Conservation (phyloP, 352 stramenopile genomes). For the Phytophthora ohioensis region DNA sequence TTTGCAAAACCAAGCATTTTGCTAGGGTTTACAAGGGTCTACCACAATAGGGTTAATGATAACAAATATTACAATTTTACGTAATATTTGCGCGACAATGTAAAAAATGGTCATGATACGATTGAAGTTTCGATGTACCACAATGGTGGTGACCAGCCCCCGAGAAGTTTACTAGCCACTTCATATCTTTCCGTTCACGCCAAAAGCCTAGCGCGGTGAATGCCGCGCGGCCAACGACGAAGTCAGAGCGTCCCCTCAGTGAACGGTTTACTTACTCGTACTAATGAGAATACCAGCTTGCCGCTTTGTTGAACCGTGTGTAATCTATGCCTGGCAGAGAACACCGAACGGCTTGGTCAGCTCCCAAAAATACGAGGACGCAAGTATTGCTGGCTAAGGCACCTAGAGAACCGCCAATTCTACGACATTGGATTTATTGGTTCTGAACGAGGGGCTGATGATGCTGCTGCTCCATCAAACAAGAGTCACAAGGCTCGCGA, state of each 20-base stretch:
- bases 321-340: not conserved
- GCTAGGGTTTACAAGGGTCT: too few species aligned
- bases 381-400: slow-evolving; percentile 1
- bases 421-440: not conserved
- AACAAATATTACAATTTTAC: not conserved
- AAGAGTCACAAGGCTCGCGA: too few species aligned
- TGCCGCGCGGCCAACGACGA: not conserved
- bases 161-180: not conserved
- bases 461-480: not conserved
- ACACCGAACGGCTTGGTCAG: not conserved
- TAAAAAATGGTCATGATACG: not conserved
- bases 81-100: not conserved
- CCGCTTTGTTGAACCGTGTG: not conserved
- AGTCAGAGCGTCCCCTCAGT: not conserved
- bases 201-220: not conserved
- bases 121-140: not conserved
- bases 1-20: too few species aligned
- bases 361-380: not conserved
- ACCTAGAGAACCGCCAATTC: not conserved
- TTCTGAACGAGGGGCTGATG: not conserved
- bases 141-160: too few species aligned
- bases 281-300: not conserved
- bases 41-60: not conserved
- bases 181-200: not conserved
- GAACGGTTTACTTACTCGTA: not conserved